Evolutionary conservation across 345 rosid species (phyloP), one percentile per base, ranked within the genome.

Genomic region (Brassica juncea): DNA sequence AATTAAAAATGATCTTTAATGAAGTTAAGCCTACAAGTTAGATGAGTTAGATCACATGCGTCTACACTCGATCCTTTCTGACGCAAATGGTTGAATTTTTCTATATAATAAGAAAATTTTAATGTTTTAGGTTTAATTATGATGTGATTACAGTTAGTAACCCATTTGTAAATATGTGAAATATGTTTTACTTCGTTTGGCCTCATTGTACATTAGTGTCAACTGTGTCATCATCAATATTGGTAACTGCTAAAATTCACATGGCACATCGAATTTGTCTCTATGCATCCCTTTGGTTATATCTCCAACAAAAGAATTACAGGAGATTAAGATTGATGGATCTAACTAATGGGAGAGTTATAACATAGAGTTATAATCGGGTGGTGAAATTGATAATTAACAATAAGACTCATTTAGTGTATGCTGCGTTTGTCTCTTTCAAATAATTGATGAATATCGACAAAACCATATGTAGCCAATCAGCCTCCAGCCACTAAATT

Each of bases 401-500:
- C 4, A 52, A 52, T 35, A 35, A 52, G 65, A 77, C 39, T 62
- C 42, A 23, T 62, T 70, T 70, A 75, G 80, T 49, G 70, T 21
- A 44, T 61, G 62, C 55, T 61, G 35, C 30, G 34, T 21, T 52
- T 63, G 80, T 77, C 80, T 62, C 44, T 70, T 34, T 77, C 80
- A 62, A 70, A 70, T 70, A 70, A 77, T 77, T 77, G 80, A 70
- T 63, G 75, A 70, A 77, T 70, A 62, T 62, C n/a, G 80, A 77
- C 80, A 77, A 77, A 59, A 27, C 31, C 55, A 70, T 77, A 69
- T 70, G 34, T 68, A 70, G 70, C 75, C 75, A 70, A 62, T 32
- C 1, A 62, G 63, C 6, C 14, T 69, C 70, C 27, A 47, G 63
- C 61, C 62, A 19, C 70, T 60, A 61, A 47, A 47, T 47, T 68